phyloP scores from a whole-genome alignment of 2,329 filamentous ascomycete genomes.

The Lasiodiplodia sp. region DNA sequence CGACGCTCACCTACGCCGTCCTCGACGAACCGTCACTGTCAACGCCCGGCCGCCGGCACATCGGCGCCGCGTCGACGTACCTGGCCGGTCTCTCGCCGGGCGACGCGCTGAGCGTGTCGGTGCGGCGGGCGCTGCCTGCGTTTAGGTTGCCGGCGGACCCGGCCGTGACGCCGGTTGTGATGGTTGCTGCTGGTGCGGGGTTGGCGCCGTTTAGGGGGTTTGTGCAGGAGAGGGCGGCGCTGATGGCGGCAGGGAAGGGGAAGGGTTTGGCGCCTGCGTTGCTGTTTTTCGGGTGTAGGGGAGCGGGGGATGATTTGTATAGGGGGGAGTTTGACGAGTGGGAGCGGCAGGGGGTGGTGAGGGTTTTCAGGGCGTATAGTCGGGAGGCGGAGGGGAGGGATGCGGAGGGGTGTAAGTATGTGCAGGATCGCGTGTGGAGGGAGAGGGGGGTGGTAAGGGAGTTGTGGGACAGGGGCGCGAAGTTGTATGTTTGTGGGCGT shows the following conservation, averaged over 20 bases:
- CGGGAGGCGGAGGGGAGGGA: constrained; percentile 42
- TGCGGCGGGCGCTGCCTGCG: constrained; percentile 48
- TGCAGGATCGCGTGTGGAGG: constrained; percentile 60
- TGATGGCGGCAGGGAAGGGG: constrained; percentile 55
- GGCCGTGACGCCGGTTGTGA: constrained; percentile 51
- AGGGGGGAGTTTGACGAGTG: constrained; percentile 65
- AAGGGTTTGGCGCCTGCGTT: constrained; percentile 63
- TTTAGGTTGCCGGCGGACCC: constrained; percentile 54
- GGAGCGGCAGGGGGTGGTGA: constrained; percentile 67
- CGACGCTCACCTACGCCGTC: constrained; percentile 73
- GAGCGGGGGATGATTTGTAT: constrained; percentile 67
- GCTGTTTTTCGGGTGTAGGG: constrained; percentile 70
- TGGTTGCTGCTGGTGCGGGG: constrained; percentile 48
- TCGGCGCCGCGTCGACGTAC: constrained; percentile 54
- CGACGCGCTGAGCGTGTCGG: constrained; percentile 52
- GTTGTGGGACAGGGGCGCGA: constrained; percentile 59
- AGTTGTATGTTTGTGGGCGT: constrained; percentile 71
- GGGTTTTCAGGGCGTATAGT: constrained; percentile 68
- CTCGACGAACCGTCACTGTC: constrained; percentile 62
- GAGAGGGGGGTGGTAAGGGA: constrained; percentile 55
- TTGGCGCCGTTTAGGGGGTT: constrained; percentile 54
- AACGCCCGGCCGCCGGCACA: constrained; percentile 52
- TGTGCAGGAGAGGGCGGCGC: constrained; percentile 49
- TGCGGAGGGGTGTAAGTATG: constrained; percentile 59
- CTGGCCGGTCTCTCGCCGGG: constrained; percentile 50